Evolutionary conservation across 129 eudicot genomes (phyloP).

Genomic region (Flaveria trinervia): DNA sequence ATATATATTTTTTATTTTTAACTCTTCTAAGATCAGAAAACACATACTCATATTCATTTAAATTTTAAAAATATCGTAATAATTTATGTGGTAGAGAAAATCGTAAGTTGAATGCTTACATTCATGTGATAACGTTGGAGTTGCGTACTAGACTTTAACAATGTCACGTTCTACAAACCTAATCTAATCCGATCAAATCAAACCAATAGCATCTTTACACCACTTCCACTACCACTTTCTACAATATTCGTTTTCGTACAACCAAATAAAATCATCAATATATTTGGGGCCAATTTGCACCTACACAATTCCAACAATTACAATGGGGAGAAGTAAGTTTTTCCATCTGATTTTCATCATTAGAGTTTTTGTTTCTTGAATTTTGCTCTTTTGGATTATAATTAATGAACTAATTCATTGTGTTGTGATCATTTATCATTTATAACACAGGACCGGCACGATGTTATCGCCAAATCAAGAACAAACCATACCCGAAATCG

Average conservation of each 20-base stretch:
- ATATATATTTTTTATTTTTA: too few relatives aligned
- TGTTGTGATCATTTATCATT: not conserved
- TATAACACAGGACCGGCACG: slow-evolving; percentile 47
- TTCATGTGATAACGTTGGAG: not conserved
- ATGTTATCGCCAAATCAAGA: slow-evolving; percentile 59
- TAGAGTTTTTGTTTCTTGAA: too few relatives aligned
- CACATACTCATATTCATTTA: too few relatives aligned
- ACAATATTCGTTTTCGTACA: slow-evolving; percentile 8
- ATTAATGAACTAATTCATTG: not conserved
- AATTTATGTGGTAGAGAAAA: not conserved
- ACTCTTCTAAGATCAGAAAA: too few relatives aligned
- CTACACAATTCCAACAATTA: slow-evolving; percentile 11
- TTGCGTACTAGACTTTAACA: slow-evolving; percentile 16
- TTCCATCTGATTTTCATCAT: not conserved
- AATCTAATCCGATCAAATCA: not conserved
- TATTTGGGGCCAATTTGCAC: not conserved
- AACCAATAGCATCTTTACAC: slow-evolving; percentile 27
- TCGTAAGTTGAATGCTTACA: not conserved
- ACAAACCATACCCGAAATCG: slow-evolving; percentile 58
- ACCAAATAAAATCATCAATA: slow-evolving; percentile 3
- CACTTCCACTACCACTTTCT: slow-evolving; percentile 9
- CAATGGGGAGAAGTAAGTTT: slow-evolving; percentile 29
- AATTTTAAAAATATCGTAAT: too few relatives aligned
- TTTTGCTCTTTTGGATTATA: too few relatives aligned
- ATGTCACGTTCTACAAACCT: slow-evolving; percentile 11